Base-by-base conservation (phyloP, 1,284 basidiomycete species). In the Phylloporus sp. region DNA sequence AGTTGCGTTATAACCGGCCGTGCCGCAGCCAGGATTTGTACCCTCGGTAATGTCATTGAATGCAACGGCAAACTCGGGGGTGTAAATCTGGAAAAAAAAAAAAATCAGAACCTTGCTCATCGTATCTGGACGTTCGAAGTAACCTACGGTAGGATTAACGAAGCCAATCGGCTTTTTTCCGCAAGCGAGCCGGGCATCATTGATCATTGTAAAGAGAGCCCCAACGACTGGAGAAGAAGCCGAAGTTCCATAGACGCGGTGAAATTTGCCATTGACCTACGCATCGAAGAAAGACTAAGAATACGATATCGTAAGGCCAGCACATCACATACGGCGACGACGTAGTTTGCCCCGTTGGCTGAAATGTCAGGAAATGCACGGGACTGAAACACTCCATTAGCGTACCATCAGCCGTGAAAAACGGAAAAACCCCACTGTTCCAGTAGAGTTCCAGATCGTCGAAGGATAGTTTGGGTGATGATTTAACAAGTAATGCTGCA, bases 141-240 rank as follows among this genome's bases (percentile, higher is more conserved):
- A 24, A 29, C 49, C 39, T 22, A 62, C 78, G 18, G 64, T 15
- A 37, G 34, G 34, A 15, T 37, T 37, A 37, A 37, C 15, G 34
- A 37, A 37, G 15, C 34, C 34, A 15, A 83, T 74, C 2, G 81
- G 69, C 0, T 63, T 62, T 69, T 81, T 82, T 20, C 78, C 77
- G 5, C 64, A 1, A 6, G 73, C 71, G 40, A 82, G 64, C 13
- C 80, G 74, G 7, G 78, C 80, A 69, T 85, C 84, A 63, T 86
- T 85, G 55, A 86, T 74, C 68, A 84, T 73, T 2, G 82, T 77
- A 29, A 85, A 68, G 44, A 85, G 77, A 6, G 79, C 74, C 11
- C 78, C 79, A 29, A 76, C 60, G 10, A 80, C 77, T 3, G 84
- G 84, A 17, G 77, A 51, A 12, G 79, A 70, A 6, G 69, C 69